Evolutionary conservation across 148 eudicot genomes (phyloP), one percentile per base, ranked within the genome.

Genomic region (Cornus kousa): DNA sequence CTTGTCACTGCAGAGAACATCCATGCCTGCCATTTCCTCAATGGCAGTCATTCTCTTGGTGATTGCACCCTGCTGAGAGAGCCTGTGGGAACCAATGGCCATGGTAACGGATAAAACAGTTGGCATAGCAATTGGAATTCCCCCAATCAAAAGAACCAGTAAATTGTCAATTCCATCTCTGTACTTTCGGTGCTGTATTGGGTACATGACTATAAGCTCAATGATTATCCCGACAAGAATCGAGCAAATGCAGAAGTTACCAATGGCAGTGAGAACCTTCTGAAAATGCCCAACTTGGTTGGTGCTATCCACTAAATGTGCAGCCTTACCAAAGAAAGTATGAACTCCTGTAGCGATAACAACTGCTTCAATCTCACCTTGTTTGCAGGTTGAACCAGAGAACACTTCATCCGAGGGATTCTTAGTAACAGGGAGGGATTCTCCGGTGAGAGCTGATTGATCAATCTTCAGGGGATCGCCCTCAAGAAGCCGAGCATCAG

Each of bases 1-100:
- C 85, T 91, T 91, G 69, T 91, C 95, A 84, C 95, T 91, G 35
- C 95, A 91, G 19, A 91, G 87, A 9, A 91, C 95, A 76, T 91
- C 95, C 95, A 91, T 91, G 68, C 95, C 95, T 0, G 95, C 95
- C 95, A 91, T 91, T 82, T 91, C 95, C 81, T 91, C 95, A 76
- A 91, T 91, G 73, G 95, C 95, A 28, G 95, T 91, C 95, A 91
- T 91, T 74, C 95, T 88, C 81, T 91, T 91, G 1, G 95, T 91
- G 72, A 91, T 91, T 39, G 95, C 95, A 73, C 95, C 95, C 75
- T 91, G 94, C 76, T 88, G 85, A 8, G 94, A 87, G 64, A 90
- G 84, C 85, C 88, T 87, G 79, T 90, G 91, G 0, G 94, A 90
- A 11, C 94, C 94, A 81, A 90, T 90, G 37, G 94, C 94, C 94